These are phyloP conservation scores for Aspergillus unguis DNA, from an alignment of 2,329 filamentous ascomycete species.

Conservation along the genomic window DNA sequence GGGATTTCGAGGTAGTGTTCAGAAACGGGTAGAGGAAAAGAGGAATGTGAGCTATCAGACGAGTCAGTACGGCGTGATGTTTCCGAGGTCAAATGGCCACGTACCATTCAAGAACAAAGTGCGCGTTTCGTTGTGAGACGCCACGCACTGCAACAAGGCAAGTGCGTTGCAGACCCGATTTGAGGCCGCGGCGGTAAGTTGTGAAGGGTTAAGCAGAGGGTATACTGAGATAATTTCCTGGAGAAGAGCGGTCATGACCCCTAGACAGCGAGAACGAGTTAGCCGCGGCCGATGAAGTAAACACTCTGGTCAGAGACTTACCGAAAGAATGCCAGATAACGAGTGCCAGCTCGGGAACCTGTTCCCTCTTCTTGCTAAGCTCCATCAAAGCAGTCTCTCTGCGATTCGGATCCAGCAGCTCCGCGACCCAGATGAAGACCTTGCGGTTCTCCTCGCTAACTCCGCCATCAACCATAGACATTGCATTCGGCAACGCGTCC, in stretches of 20 bases:
- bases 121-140: conserved; percentile 93
- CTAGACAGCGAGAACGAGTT: conserved; percentile 44
- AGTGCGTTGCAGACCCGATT: conserved; percentile 97
- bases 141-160: conserved; percentile 92
- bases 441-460: conserved; percentile 87
- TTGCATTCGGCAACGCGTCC: conserved; percentile 33
- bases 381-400: conserved; percentile 89
- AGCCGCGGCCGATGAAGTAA: neutral
- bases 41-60: conserved; percentile 77
- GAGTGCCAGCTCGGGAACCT: conserved; percentile 91
- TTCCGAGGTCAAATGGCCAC: conserved; percentile 11
- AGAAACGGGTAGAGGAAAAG: conserved; percentile 97
- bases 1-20: conserved; percentile 96
- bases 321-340: conserved; percentile 99
- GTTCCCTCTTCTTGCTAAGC: conserved; percentile 96
- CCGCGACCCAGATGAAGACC: conserved; percentile 89
- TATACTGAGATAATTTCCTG: conserved; percentile 99
- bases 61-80: neutral
- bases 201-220: conserved; percentile 90
- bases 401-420: conserved; percentile 80
- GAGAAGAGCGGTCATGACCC: conserved; percentile 95
- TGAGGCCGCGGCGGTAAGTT: conserved; percentile 93
- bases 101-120: conserved; percentile 89
- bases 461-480: conserved; percentile 56
- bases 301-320: conserved; percentile 44